phyloP scores from a whole-genome alignment of 257 asterid species.

The Fraxinus quadrangulata region DNA sequence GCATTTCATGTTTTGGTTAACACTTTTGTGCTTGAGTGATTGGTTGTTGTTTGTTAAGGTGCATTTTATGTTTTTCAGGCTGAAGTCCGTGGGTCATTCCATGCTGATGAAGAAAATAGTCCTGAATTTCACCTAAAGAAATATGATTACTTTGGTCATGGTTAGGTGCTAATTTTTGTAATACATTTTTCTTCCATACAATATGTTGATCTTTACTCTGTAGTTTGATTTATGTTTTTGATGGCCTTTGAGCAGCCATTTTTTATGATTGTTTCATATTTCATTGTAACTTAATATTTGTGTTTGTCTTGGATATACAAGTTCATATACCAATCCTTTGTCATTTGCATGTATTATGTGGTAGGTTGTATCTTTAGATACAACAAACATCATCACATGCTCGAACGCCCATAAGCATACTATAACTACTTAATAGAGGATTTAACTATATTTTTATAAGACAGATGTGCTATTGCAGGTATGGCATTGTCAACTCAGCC shows the following conservation, averaged over 20 bases:
- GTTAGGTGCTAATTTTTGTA: slow-evolving; percentile 49
- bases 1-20: slow-evolving; percentile 23
- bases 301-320: slow-evolving; percentile 20
- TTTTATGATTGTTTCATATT: slow-evolving; percentile 16
- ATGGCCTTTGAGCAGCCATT: slow-evolving; percentile 8
- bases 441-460: slow-evolving; percentile 23
- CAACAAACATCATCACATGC: neutral
- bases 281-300: slow-evolving; percentile 14
- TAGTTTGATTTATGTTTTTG: slow-evolving; percentile 15
- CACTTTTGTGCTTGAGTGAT: slow-evolving; percentile 11
- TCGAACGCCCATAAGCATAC: neutral
- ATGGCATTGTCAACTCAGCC: slow-evolving; percentile 52
- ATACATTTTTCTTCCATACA: neutral
- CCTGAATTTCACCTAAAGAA: slow-evolving; percentile 70
- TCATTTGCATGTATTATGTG: neutral
- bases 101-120: slow-evolving; percentile 56
- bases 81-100: slow-evolving; percentile 70
- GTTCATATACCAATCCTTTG: slow-evolving; percentile 20
- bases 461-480: slow-evolving; percentile 55
- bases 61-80: slow-evolving; percentile 55
- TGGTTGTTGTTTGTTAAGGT: slow-evolving; percentile 12
- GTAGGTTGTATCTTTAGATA: slow-evolving; percentile 7
- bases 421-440: slow-evolving; percentile 14
- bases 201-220: slow-evolving; percentile 1
- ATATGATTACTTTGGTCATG: slow-evolving; percentile 81